phyloP scores from a whole-genome alignment of 2,329 filamentous ascomycete genomes.

The Nemania abortiva region DNA sequence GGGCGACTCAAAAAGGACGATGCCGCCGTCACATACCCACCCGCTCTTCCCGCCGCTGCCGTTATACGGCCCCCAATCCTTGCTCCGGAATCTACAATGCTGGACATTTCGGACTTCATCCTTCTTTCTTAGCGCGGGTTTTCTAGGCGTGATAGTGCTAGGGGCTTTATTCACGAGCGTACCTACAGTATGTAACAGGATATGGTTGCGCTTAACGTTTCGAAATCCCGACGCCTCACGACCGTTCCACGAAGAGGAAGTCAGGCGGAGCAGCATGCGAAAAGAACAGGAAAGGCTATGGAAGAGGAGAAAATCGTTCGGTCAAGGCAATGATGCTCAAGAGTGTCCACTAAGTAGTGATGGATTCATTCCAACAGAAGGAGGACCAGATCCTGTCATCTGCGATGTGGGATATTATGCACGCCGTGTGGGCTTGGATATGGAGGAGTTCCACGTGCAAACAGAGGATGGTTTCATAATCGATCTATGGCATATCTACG shows the following conservation, averaged over 20 bases:
- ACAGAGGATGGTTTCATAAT: constrained; percentile 96
- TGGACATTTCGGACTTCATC: constrained; percentile 74
- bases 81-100: constrained; percentile 74
- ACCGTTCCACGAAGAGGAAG: constrained; percentile 81
- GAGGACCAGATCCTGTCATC: constrained; percentile 80
- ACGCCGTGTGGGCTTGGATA: constrained; percentile 84
- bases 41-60: constrained; percentile 88
- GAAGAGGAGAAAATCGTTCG: constrained; percentile 60
- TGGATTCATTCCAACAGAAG: constrained; percentile 80
- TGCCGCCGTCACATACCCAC: constrained; percentile 77
- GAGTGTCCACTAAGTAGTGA: constrained; percentile 58
- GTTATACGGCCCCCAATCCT: constrained; percentile 80
- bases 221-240: constrained; percentile 70
- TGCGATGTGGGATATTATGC: constrained; percentile 90
- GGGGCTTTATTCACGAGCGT: constrained; percentile 79
- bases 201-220: constrained; percentile 67
- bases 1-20: constrained; percentile 60
- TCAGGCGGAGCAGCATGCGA: constrained; percentile 66
- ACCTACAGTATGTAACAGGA: constrained; percentile 61
- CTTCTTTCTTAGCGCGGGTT: constrained; percentile 80
- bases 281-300: constrained; percentile 72
- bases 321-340: constrained; percentile 56
- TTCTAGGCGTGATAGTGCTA: constrained; percentile 80
- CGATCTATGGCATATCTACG: constrained; percentile 88
- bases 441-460: constrained; percentile 85